These are phyloP conservation scores for Maudiozyma humilis DNA, from an alignment of 1,139 yeast genomes.

Conservation along the genomic window DNA sequence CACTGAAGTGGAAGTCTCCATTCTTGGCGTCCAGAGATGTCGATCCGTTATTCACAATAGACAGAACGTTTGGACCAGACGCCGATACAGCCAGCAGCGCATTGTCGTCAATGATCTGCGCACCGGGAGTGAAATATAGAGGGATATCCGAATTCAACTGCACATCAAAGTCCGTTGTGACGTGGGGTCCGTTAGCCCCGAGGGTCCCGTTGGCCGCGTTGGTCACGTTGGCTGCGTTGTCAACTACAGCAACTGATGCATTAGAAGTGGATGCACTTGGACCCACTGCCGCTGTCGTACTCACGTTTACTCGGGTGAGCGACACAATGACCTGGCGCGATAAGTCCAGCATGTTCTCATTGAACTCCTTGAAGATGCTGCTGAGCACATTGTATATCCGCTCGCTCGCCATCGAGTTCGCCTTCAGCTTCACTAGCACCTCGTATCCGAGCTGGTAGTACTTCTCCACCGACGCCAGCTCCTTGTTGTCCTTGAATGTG, in stretches of 20 bases:
- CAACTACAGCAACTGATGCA: no score
- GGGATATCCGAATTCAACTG: no score
- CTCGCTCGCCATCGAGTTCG: conserved; percentile 58
- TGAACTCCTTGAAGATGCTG: conserved; percentile 51
- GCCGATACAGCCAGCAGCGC: neutral
- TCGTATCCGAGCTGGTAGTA: conserved; percentile 64
- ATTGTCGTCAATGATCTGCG: neutral
- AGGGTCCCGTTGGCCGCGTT: no score
- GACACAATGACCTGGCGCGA: conserved; percentile 7
- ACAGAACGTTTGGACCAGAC: neutral
- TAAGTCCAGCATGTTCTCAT: conserved; percentile 11
- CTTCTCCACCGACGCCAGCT: conserved; percentile 36
- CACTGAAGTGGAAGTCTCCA: conserved; percentile 1
- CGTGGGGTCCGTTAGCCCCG: no score
- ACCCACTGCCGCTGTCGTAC: no score
- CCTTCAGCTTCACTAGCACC: conserved; percentile 35
- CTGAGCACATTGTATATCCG: conserved; percentile 68
- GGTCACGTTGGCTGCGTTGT: no score
- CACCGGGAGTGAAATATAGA: no score
- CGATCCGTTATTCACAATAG: no score
- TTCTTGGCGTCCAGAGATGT: no score
- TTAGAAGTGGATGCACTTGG: no score
- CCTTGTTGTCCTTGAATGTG: conserved; percentile 56
- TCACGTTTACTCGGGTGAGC: no score
- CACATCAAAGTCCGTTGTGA: no score